phyloP scores from a whole-genome alignment of 352 stramenopile genomes.

The Globisporangium barbulae region DNA sequence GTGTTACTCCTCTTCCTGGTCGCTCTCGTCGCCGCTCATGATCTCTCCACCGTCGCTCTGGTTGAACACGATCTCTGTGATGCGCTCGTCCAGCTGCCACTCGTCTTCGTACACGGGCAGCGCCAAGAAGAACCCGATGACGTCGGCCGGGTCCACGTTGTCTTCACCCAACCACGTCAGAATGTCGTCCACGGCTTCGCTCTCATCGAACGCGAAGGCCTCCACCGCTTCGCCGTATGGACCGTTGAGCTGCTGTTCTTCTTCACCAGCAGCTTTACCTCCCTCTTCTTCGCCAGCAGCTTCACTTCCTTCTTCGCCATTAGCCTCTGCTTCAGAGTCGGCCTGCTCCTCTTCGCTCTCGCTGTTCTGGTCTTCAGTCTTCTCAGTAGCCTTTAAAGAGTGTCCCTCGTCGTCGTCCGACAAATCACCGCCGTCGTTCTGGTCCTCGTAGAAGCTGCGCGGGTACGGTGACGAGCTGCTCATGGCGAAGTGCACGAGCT shows the following conservation, averaged over 20 bases:
- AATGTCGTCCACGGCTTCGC: constrained; percentile 38
- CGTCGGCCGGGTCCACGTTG: constrained; percentile 51
- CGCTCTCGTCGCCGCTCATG: background rate
- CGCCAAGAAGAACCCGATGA: constrained; percentile 68
- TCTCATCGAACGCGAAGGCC: constrained; percentile 57
- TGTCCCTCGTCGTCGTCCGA: constrained; percentile 25
- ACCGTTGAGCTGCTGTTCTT: constrained; percentile 14
- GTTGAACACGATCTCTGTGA: constrained; percentile 73
- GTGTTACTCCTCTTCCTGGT: constrained; percentile 16
- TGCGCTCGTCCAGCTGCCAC: constrained; percentile 73
- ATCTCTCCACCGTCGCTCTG: constrained; percentile 24
- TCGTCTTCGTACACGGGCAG: constrained; percentile 72
- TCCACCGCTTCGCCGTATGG: constrained; percentile 53
- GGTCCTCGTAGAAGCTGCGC: constrained; percentile 71
- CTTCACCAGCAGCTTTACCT: constrained; percentile 1
- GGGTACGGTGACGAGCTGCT: constrained; percentile 52
- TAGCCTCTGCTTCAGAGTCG: background rate
- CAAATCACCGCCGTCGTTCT: constrained; percentile 20
- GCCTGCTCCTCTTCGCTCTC: constrained; percentile 24
- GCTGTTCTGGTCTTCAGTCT: constrained; percentile 10
- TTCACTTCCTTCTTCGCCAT: constrained; percentile 12
- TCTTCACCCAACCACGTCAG: constrained; percentile 46
- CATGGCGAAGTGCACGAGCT: constrained; percentile 64
- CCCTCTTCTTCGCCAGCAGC: background rate
- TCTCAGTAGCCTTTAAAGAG: background rate